phyloP scores from a whole-genome alignment of 2,329 filamentous ascomycete genomes.

The Fusarium sp. region DNA sequence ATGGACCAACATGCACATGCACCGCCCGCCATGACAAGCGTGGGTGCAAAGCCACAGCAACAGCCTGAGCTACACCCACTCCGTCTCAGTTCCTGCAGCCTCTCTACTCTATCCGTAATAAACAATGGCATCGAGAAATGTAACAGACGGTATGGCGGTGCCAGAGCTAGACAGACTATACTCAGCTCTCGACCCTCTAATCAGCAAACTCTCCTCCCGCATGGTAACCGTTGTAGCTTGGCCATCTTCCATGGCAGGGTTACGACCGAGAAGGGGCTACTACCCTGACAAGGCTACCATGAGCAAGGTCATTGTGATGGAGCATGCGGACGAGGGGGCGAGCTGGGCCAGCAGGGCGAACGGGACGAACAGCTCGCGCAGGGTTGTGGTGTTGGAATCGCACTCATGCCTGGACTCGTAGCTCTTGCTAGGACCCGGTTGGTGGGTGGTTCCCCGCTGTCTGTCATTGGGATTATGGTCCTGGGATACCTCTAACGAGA shows the following conservation, averaged over 20 bases:
- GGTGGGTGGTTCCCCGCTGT: conserved; percentile 44
- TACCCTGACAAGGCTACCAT: conserved; percentile 44
- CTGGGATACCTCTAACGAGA: conserved; percentile 27
- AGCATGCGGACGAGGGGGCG: conserved; percentile 36
- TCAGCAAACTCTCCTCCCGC: conserved; percentile 25
- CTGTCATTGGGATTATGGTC: conserved; percentile 37
- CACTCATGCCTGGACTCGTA: conserved; percentile 39
- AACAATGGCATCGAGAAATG: conserved; percentile 22
- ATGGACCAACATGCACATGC: conserved; percentile 24
- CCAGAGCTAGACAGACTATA: conserved; percentile 17
- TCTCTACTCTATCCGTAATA: conserved; percentile 28
- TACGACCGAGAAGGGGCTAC: conserved; percentile 43
- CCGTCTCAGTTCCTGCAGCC: conserved; percentile 39
- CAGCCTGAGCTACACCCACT: conserved; percentile 34
- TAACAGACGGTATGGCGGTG: conserved; percentile 12
- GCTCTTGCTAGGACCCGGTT: conserved; percentile 43
- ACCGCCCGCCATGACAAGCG: conserved; percentile 18
- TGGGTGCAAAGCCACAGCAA: conserved; percentile 35
- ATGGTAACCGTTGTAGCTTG: conserved; percentile 26
- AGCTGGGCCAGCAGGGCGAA: conserved; percentile 41
- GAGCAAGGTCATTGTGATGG: conserved; percentile 34
- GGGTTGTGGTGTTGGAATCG: conserved; percentile 38
- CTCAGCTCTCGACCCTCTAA: conserved; percentile 32
- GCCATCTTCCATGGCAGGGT: conserved; percentile 46
- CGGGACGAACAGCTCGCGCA: conserved; percentile 41